phyloP scores from a whole-genome alignment of 495 filamentous ascomycete genomes.

The Paragyromitra xinjiangensis region DNA sequence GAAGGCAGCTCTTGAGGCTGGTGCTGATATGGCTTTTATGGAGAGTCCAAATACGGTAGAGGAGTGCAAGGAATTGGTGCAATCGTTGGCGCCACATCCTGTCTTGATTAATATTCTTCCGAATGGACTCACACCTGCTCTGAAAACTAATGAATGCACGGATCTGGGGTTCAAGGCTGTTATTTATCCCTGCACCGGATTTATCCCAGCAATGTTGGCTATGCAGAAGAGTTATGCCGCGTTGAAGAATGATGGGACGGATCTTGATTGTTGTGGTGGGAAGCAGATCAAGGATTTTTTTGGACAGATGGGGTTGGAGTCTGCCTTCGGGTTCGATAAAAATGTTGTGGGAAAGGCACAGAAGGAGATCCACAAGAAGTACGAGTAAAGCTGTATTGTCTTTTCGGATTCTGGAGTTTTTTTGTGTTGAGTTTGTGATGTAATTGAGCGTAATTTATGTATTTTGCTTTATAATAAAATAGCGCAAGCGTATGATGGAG shows the following conservation, averaged over 20 bases:
- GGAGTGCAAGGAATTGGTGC: conserved; percentile 1
- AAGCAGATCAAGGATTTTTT: neutral
- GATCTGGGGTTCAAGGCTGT: neutral
- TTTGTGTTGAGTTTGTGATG: too few relatives aligned
- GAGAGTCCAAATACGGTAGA: conserved; percentile 4
- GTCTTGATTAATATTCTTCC: conserved; percentile 11
- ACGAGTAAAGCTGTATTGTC: neutral
- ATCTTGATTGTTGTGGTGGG: neutral
- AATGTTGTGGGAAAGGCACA: neutral
- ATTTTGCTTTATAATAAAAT: too few relatives aligned
- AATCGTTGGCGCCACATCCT: conserved; percentile 8
- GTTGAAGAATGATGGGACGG: neutral
- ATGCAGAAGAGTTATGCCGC: neutral
- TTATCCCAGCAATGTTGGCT: conserved; percentile 5
- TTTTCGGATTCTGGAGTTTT: neutral
- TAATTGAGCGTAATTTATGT: too few relatives aligned
- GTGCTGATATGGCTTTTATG: conserved; percentile 14
- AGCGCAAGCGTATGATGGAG: too few relatives aligned
- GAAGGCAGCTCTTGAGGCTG: neutral
- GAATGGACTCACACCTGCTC: conserved; percentile 1
- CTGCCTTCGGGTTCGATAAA: neutral
- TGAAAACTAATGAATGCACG: conserved; percentile 12
- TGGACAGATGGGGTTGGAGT: neutral
- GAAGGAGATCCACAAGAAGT: neutral
- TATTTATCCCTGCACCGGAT: conserved; percentile 12